Base-by-base conservation (phyloP, 2,329 filamentous ascomycete species). In the Orbilia javanica region DNA sequence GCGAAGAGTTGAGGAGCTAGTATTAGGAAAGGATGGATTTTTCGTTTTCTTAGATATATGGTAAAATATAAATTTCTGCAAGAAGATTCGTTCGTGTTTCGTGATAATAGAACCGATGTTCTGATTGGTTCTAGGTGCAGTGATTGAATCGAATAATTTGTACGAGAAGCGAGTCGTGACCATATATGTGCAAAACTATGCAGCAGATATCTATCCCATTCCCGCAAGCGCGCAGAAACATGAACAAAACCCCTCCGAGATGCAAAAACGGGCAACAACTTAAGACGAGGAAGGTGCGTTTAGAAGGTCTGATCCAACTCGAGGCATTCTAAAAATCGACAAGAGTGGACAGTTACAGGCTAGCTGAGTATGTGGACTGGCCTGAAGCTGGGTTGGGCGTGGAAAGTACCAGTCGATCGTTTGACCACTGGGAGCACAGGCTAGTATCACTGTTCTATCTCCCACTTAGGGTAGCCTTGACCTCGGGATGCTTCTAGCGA, bases 121-220 rank as follows among this genome's bases (percentile, higher is more conserved):
- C 55, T 36, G n/a, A 31, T 48, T 55, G 63, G 44, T 27, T 72
- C 60, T 71, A 20, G 25, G 55, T 55, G 57, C 13, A 55, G 34
- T 31, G 64, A 22, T 52, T 22, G 55, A 36, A 75, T 63, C 36
- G 39, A 68, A 55, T n/a, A 11, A 46, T 52, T 10, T 52, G 52
- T 74, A 42, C 42, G 53, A 48, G 57, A 63, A 64, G 42, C 29
- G 36, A 55, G 71, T 75, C 64, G 64, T 75, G 71, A 75, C 67
- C 48, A 48, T 66, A 53, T 66, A 63, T 60, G 71, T 69, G 64
- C 39, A 48, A 68, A 67, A 11, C 50, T 64, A 69, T 75, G 55
- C 71, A 55, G 71, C 71, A 63, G 63, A 75, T 64, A 75, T 75
- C 71, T 75, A 69, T 64, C 64, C 71, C 71, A 68, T 69, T 34